phyloP scores from a whole-genome alignment of 2,329 filamentous ascomycete genomes.

The Arachnopeziza araneosa region DNA sequence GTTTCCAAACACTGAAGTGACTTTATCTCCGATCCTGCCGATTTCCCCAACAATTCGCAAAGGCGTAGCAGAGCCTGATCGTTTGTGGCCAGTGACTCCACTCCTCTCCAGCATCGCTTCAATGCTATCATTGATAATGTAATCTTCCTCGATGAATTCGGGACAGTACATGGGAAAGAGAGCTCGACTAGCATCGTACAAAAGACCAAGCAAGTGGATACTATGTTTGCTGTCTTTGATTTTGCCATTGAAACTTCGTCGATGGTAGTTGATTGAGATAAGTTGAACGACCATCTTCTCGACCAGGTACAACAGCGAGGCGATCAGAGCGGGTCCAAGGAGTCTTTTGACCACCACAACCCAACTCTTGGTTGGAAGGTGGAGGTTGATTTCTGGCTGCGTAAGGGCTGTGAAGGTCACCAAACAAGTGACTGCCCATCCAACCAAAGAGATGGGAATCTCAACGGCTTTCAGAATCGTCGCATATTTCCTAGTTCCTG shows the following conservation, averaged over 20 bases:
- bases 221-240: constrained; percentile 91
- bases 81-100: constrained; percentile 32
- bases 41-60: constrained; percentile 70
- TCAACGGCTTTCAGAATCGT: constrained; percentile 58
- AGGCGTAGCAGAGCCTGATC: constrained; percentile 63
- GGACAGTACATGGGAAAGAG: constrained; percentile 89
- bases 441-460: constrained; percentile 61
- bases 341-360: constrained; percentile 56
- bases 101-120: constrained; percentile 60
- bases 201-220: constrained; percentile 70
- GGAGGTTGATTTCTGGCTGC: constrained; percentile 19
- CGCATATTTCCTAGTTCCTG: constrained; percentile 65
- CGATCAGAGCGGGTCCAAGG: constrained; percentile 61
- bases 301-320: constrained; percentile 64
- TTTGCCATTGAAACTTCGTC: constrained; percentile 71
- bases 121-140: constrained; percentile 81
- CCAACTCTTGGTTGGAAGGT: constrained; percentile 36
- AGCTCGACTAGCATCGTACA: constrained; percentile 84
- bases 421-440: constrained; percentile 60
- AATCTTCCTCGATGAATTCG: constrained; percentile 89
- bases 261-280: constrained; percentile 80
- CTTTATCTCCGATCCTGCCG: constrained; percentile 82
- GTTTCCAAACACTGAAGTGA: constrained; percentile 89
- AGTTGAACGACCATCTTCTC: constrained; percentile 77
- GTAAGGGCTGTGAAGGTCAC: constrained; percentile 57